Base-by-base conservation (phyloP, 306 rosid species). In the Luffa acutangula region DNA sequence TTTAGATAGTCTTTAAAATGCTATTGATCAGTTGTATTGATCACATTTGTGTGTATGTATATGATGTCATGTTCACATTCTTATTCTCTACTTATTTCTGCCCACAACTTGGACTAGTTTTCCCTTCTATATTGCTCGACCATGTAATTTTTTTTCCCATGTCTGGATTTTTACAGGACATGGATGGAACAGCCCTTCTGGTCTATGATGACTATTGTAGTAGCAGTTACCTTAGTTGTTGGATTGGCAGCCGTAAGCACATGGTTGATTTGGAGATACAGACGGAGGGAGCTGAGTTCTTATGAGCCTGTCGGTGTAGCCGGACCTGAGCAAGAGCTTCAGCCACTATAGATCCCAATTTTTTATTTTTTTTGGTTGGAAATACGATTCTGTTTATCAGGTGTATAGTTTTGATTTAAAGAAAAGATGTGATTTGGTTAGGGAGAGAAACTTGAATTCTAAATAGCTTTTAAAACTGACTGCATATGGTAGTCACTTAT, bases 311-410 rank as follows among this genome's bases (percentile, higher is more conserved):
- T 87, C 13, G 80, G 70, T 3, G 78, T 49, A 10, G 60, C 13
- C 58, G 81, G 70, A 58, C 83, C 85, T 1, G 90, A 83, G 79
- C 90, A 87, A 75, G 90, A 87, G 82, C 90, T 87, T 85, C 90
- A 87, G 74, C 88, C 87, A n/a, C 82, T 80, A 41, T 39, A 81
- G 20, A 76, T 37, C 18, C 31, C 25, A n/a, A 3, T 31, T 45
- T 66, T 36, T 21, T 34, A 2, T 64, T 43, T 42, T 42, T 71
- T 21, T 70, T 39, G 25, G 53, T 8, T 31, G 45, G 42, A 43
- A 17, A 53, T 58, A 52, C 54, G 73, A 34, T 53, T 79, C 76
- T 46, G 64, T 36, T 18, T 52, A 52, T 54, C 64, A 53, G 81
- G 60, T 83, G 72, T 79, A 73, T 56, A 74, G 80, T 51, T 62